phyloP scores from a whole-genome alignment of 129 eudicot species.

The Tanacetum coccineum region DNA sequence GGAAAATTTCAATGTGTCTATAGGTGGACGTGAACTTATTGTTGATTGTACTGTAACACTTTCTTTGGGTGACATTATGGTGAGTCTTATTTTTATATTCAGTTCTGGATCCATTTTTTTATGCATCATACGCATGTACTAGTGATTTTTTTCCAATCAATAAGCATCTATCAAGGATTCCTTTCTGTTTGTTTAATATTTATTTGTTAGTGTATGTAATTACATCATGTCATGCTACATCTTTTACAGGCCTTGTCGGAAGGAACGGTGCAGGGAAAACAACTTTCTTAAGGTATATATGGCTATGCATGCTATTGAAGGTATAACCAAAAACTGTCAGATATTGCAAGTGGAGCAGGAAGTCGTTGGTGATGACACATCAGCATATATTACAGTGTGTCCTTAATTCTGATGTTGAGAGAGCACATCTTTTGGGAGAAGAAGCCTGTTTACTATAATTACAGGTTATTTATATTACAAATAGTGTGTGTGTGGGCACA shows the following conservation, averaged over 20 bases:
- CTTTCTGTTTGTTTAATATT: slow-evolving; percentile 8
- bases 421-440: slow-evolving; percentile 79
- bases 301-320: slow-evolving; percentile 98
- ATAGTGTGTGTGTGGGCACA: not conserved
- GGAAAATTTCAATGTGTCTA: no score
- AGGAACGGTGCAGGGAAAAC: slow-evolving; percentile 98
- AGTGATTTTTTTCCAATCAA: not conserved
- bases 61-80: slow-evolving; percentile 98
- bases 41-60: no score
- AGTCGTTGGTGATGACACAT: slow-evolving; percentile 87
- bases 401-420: slow-evolving; percentile 39
- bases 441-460: slow-evolving; percentile 62
- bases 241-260: slow-evolving; percentile 78
- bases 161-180: slow-evolving; percentile 9
- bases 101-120: not conserved
- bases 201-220: slow-evolving; percentile 2
- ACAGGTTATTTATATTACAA: slow-evolving; percentile 44
- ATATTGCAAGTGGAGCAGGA: slow-evolving; percentile 97
- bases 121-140: slow-evolving; percentile 3
- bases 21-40: no score
- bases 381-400: slow-evolving; percentile 55
- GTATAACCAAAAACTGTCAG: slow-evolving; percentile 92
- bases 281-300: slow-evolving; percentile 86
- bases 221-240: slow-evolving; percentile 6
- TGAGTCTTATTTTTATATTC: slow-evolving; percentile 32